Percentiles rank a stretch among this genome's conserved stretches.
Conservation (phyloP, 306 rosid genomes). For the Alnus rubra region DNA sequence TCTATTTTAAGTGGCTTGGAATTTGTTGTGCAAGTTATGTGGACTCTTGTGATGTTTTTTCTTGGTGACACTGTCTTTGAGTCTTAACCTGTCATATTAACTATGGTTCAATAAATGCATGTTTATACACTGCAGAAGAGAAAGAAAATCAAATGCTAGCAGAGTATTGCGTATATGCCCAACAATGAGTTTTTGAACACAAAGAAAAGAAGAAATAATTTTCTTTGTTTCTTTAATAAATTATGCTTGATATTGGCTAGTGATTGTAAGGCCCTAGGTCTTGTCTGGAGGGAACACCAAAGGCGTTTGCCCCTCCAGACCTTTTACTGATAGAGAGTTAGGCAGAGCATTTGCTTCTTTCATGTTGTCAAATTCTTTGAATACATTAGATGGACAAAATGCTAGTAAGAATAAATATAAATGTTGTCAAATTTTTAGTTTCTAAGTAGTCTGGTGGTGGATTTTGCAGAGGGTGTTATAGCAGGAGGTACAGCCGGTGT, state of each 20-base stretch:
- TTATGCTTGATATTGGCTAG: background rate
- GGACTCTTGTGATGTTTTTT: background rate
- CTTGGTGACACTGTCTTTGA: background rate
- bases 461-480: slow-evolving; percentile 84
- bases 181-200: background rate
- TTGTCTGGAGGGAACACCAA: background rate
- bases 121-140: background rate
- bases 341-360: background rate
- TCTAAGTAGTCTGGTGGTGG: slow-evolving; percentile 29
- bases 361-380: slow-evolving; percentile 10
- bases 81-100: background rate
- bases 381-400: background rate
- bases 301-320: background rate
- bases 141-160: background rate
- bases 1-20: background rate
- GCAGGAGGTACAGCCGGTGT: slow-evolving; percentile 97
- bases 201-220: background rate
- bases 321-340: slow-evolving; percentile 2
- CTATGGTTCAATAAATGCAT: background rate
- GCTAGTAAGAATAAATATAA: background rate
- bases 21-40: background rate
- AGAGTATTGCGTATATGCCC: background rate
- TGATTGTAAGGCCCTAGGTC: background rate
- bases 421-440: background rate
- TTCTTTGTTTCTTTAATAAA: background rate